Evolutionary conservation across 805 yeast species (phyloP).

Genomic region (Cyberlindnera subsufficiens): DNA sequence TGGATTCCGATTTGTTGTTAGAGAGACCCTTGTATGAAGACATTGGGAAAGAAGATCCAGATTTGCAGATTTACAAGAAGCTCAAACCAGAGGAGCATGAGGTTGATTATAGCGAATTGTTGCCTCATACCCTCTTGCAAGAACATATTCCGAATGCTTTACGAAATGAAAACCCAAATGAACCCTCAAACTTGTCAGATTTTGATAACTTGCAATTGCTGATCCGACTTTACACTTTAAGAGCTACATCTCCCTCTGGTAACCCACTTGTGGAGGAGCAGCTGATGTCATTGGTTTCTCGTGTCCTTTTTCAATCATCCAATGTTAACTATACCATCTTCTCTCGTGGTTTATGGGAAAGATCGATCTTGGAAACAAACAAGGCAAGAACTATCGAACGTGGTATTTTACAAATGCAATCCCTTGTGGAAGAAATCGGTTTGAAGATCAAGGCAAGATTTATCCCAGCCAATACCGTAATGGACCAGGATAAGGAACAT

Average conservation of each 20-base stretch:
- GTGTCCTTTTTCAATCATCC: slow-evolving; percentile 56
- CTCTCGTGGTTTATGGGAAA: slow-evolving; percentile 81
- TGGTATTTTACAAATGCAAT: slow-evolving; percentile 89
- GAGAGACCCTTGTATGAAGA: slow-evolving; percentile 71
- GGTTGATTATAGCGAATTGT: slow-evolving; percentile 35
- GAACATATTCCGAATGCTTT: slow-evolving; percentile 57
- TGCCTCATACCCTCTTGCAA: slow-evolving; percentile 59
- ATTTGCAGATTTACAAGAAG: slow-evolving; percentile 32
- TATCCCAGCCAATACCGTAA: slow-evolving; percentile 36
- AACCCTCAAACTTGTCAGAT: slow-evolving; percentile 67
- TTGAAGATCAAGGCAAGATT: slow-evolving; percentile 52
- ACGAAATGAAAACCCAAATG: slow-evolving; percentile 63
- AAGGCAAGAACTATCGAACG: slow-evolving; percentile 86
- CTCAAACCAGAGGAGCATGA: slow-evolving; percentile 31
- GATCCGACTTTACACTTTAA: slow-evolving; percentile 56
- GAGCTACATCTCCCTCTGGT: slow-evolving; percentile 66
- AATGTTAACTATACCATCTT: slow-evolving; percentile 67
- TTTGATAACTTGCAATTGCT: slow-evolving; percentile 72
- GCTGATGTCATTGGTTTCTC: slow-evolving; percentile 63
- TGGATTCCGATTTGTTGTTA: slow-evolving; percentile 72
- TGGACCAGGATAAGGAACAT: slow-evolving; percentile 10
- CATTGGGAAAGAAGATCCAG: slow-evolving; percentile 42
- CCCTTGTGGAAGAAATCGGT: slow-evolving; percentile 84
- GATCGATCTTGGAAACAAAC: slow-evolving; percentile 76
- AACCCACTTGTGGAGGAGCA: slow-evolving; percentile 76